These are phyloP conservation scores for Stentor roeselii DNA, from an alignment of 73 alveolate species.

Conservation along the genomic window DNA sequence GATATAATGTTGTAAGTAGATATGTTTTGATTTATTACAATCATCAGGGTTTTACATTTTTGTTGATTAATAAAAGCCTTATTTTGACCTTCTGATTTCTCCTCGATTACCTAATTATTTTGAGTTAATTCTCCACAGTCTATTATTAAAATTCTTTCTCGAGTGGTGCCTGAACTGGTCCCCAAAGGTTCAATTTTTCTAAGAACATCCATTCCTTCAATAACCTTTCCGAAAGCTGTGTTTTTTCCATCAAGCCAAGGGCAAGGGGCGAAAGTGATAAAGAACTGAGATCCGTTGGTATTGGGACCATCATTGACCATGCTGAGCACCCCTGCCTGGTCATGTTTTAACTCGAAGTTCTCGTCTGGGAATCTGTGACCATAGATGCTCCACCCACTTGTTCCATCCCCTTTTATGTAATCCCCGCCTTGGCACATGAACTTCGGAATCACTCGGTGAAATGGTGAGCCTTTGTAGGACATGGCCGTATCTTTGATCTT, in stretches of 20 bases:
- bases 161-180: slow-evolving; percentile 48
- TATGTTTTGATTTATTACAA: too few relatives aligned
- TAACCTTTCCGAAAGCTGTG: slow-evolving; percentile 91
- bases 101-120: background rate
- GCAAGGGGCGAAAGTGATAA: slow-evolving; percentile 88
- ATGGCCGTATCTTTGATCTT: slow-evolving; percentile 55
- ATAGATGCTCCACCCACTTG: slow-evolving; percentile 90
- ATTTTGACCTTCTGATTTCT: background rate
- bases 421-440: slow-evolving; percentile 94
- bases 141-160: slow-evolving; percentile 29
- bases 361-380: slow-evolving; percentile 82
- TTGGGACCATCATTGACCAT: slow-evolving; percentile 96
- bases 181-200: slow-evolving; percentile 42
- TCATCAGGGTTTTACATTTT: background rate
- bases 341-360: slow-evolving; percentile 78
- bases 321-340: slow-evolving; percentile 72
- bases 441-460: slow-evolving; percentile 85
- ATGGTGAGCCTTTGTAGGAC: slow-evolving; percentile 64
- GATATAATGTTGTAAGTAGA: too few relatives aligned
- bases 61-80: background rate
- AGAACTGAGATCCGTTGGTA: slow-evolving; percentile 95
- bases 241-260: slow-evolving; percentile 97
- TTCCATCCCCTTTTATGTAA: slow-evolving; percentile 86
- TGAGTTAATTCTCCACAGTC: slow-evolving; percentile 71
- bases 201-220: slow-evolving; percentile 56